Evolutionary conservation across 2,329 filamentous ascomycete genomes (phyloP), one percentile per base, ranked within the genome.

Genomic region (Xylaria sp.): DNA sequence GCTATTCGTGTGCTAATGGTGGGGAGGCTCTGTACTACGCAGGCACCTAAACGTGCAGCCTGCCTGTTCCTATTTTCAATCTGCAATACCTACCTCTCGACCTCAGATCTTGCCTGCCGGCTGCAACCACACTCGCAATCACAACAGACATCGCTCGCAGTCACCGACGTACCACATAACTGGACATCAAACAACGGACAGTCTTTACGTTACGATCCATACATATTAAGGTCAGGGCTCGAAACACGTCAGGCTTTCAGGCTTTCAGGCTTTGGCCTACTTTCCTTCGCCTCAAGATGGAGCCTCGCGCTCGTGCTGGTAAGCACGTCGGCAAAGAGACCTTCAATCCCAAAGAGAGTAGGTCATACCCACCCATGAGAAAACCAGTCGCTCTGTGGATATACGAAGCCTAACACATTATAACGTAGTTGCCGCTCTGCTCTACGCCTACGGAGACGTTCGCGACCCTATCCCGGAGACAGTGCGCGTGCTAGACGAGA

Each of bases 401-500:
- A 19, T 47, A 31, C 45, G 60, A 21, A 40, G 55, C 37, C 65
- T 58, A 53, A 66, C 17, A 21, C 11, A n/a, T 9, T 42, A 8
- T 67, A 21, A 58, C 12, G 74, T 75, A 92, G 91, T 94, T 55
- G 83, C 87, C 68, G 85, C 89, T 70, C 86, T 94, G 63, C 89
- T 95, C 74, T 91, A 88, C 77, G 91, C 90, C 63, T 91, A 92
- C 75, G 93, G 92, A 75, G 92, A 96, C 78, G 87, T 90, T 60
- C 83, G 85, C 61, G 84, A 90, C 58, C 92, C 93, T 0, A 88
- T 98, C 25, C 89, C 91, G 17, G 88, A 93, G 74, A 97, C 94
- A 9, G 85, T 97, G 63, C 89, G 91, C 65, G 87, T 94, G 54
- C 89, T 98, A 53, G 95, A 98, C 82, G 94, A 97, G 79, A 94